phyloP scores from a whole-genome alignment of 2,329 filamentous ascomycete genomes.

The Stagonosporopsis rhizophila region DNA sequence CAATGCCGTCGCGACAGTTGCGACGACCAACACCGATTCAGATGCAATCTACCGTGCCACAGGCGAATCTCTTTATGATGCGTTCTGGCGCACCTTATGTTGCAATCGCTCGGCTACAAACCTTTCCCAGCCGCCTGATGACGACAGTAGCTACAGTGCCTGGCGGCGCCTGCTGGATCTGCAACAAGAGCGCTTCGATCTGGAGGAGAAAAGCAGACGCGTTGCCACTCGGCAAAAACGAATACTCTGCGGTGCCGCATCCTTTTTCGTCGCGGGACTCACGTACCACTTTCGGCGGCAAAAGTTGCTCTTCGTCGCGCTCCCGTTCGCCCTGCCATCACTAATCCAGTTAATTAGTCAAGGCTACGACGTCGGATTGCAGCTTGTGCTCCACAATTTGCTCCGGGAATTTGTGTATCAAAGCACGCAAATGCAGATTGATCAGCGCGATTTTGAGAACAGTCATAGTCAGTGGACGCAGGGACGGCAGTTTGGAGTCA shows the following conservation, averaged over 20 bases:
- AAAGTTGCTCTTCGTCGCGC: too few relatives aligned
- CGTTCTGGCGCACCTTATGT: conserved; percentile 11
- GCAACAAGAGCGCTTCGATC: neutral
- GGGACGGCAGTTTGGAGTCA: neutral
- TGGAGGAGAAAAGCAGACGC: neutral
- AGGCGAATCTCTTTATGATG: conserved; percentile 8
- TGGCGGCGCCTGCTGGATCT: neutral
- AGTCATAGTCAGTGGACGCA: neutral
- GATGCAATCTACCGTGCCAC: neutral
- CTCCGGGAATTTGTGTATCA: neutral
- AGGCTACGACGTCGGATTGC: too few relatives aligned
- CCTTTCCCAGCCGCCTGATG: neutral
- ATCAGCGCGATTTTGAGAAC: neutral
- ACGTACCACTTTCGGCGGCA: too few relatives aligned
- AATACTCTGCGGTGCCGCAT: too few relatives aligned
- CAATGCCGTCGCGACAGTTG: neutral
- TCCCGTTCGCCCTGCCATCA: too few relatives aligned
- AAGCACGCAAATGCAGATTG: neutral
- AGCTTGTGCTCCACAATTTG: too few relatives aligned
- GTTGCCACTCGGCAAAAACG: neutral
- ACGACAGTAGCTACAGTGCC: neutral
- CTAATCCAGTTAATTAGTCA: too few relatives aligned
- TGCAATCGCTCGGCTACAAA: neutral
- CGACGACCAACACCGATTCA: neutral
- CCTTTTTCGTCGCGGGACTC: too few relatives aligned